Conservation (phyloP, 2,329 filamentous ascomycete species). For the Fusarium anguioides region DNA sequence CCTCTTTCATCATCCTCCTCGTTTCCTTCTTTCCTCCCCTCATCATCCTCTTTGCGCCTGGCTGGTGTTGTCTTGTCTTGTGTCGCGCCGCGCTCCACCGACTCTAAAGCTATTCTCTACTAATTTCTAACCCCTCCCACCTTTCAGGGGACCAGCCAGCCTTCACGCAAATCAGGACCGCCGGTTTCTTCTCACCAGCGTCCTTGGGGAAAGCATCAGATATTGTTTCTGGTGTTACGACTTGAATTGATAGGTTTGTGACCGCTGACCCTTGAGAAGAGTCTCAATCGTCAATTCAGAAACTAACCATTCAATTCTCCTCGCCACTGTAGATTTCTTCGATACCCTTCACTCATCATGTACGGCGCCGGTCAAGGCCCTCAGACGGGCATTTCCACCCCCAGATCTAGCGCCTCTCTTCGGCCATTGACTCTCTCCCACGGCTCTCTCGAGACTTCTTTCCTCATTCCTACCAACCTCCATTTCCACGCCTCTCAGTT, state of each 20-base stretch:
- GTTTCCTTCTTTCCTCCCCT: slow-evolving; percentile 35
- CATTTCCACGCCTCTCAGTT: slow-evolving; percentile 97
- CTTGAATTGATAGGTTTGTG: slow-evolving; percentile 50
- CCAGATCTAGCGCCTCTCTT: slow-evolving; percentile 91
- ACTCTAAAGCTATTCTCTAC: slow-evolving; percentile 41
- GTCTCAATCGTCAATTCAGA: background rate
- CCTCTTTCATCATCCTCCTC: slow-evolving; percentile 33
- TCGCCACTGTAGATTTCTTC: slow-evolving; percentile 47
- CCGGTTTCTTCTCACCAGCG: slow-evolving; percentile 41
- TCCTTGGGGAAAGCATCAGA: slow-evolving; percentile 46
- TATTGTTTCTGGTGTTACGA: slow-evolving; percentile 39
- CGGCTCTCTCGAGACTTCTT: slow-evolving; percentile 94
- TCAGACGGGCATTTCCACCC: slow-evolving; percentile 97
- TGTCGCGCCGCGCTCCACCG: slow-evolving; percentile 42
- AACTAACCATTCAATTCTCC: slow-evolving; percentile 33
- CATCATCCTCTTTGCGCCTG: slow-evolving; percentile 40
- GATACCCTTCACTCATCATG: slow-evolving; percentile 71
- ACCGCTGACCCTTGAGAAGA: slow-evolving; percentile 1
- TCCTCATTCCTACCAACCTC: slow-evolving; percentile 92
- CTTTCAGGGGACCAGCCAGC: slow-evolving; percentile 46
- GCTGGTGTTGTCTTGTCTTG: slow-evolving; percentile 46
- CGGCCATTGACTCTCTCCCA: slow-evolving; percentile 91
- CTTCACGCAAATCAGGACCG: slow-evolving; percentile 43
- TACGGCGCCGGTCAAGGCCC: slow-evolving; percentile 85
- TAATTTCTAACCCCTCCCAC: slow-evolving; percentile 46